Evolutionary conservation across 345 rosid species (phyloP).

Genomic region (Eucalyptus sideroxylon): DNA sequence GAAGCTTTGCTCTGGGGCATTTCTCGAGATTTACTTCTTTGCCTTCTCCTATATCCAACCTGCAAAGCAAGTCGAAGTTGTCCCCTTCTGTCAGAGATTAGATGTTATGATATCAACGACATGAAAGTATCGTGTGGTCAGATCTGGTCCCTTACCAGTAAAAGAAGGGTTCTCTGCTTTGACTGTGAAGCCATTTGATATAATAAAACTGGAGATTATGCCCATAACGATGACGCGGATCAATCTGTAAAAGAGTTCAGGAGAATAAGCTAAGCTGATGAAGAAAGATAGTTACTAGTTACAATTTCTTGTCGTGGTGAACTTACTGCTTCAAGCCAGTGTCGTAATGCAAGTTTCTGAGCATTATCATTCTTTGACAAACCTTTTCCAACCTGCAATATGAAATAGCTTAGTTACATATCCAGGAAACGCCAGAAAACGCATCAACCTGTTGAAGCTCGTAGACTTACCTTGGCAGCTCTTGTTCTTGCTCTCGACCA

Average conservation of each 20-base stretch:
- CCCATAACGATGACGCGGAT: constrained; percentile 94
- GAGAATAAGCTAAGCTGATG: not conserved
- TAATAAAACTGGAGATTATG: constrained; percentile 84
- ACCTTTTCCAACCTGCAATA: constrained; percentile 60
- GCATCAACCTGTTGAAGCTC: not conserved
- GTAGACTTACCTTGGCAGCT: constrained; percentile 47
- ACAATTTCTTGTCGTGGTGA: not conserved
- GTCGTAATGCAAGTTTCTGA: constrained; percentile 67
- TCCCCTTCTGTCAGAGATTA: not conserved
- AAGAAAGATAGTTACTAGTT: not conserved
- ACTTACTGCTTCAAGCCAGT: constrained; percentile 99
- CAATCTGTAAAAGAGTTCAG: constrained; percentile 41
- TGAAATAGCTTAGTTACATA: not conserved
- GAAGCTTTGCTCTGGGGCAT: constrained; percentile 71
- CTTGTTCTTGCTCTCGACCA: constrained; percentile 95
- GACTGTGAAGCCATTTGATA: constrained; percentile 62
- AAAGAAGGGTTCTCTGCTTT: constrained; percentile 93
- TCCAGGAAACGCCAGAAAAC: not conserved
- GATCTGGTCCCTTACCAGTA: constrained; percentile 52
- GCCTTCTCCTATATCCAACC: constrained; percentile 98
- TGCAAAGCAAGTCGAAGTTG: constrained; percentile 4
- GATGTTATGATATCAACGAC: not conserved
- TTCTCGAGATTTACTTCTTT: constrained; percentile 72
- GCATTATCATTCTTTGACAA: constrained; percentile 86
- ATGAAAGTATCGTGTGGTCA: not conserved